These are phyloP conservation scores for Onygenales sp. DNA, from an alignment of 2,329 filamentous ascomycete species.

Conservation along the genomic window DNA sequence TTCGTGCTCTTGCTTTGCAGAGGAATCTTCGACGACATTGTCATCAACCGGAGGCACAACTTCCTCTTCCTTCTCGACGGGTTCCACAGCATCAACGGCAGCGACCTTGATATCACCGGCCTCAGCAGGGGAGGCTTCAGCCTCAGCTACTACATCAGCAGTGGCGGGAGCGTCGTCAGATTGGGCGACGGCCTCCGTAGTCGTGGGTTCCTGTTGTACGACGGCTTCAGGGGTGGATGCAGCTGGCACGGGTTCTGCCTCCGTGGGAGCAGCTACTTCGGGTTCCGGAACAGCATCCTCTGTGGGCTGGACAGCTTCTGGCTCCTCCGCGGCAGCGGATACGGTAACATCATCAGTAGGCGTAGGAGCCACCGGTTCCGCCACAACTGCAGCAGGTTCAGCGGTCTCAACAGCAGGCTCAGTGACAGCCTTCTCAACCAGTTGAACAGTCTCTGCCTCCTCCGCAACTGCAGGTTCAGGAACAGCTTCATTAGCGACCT, in stretches of 20 bases:
- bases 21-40: not conserved
- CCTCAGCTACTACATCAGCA: not conserved
- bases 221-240: not conserved
- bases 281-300: not conserved
- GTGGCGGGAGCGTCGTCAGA: not conserved
- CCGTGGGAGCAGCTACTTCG: not conserved
- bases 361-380: not conserved
- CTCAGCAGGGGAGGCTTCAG: not conserved
- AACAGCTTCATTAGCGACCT: not conserved
- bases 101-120: not conserved
- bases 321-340: slow-evolving; percentile 13
- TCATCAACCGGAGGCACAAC: not conserved
- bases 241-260: not conserved
- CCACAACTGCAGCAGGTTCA: not conserved
- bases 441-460: not conserved
- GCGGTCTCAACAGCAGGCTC: not conserved
- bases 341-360: slow-evolving; percentile 5
- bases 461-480: not conserved
- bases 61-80: not conserved
- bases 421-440: not conserved
- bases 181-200: not conserved
- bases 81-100: slow-evolving; percentile 1
- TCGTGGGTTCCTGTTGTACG: not conserved
- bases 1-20: not conserved
- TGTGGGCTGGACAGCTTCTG: not conserved